Evolutionary conservation across 2,329 filamentous ascomycete species (phyloP), one percentile per base, ranked within the genome.

Genomic region (Xylariaceae sp.): DNA sequence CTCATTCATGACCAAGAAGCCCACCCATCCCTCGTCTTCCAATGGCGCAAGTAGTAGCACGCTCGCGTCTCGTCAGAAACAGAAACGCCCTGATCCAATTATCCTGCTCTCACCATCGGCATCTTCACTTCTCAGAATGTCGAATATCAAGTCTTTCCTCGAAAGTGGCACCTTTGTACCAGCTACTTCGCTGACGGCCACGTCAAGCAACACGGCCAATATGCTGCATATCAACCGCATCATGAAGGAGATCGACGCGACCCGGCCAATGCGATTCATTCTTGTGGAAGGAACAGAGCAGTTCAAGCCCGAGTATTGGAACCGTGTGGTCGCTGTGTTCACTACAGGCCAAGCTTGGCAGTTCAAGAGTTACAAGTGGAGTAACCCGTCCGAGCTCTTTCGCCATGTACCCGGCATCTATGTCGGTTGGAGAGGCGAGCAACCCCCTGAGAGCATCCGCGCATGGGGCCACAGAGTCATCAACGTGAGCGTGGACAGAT

Each of bases 251-350:
- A 82, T 94, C 65, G 86, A 90, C 70, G 78, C 88, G 2, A 77
- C 80, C 56, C 86, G 88, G 13, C 88, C 91, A 1, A 85, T 94
- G 70, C 90, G 92, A 51, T 99, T 99, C 79, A 95, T 97, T 71
- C 86, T 99, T 45, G 93, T 97, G 56, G 94, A 99, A 73, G 88
- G 88, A 15, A 89, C 92, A 0, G 88, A 95, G 71, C 89, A 94
- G 73, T 99, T 99, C 82, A 96, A 96, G 74, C 94, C 94, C 0
- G 92, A 97, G 72, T 97, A 97, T 79, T 99, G 94, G 94, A 88
- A 88, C 69, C 87, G 92, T 55, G 89, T 99, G 5, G 94, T 97
- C 1, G 94, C 90, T 10, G 92, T 99, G 59, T 97, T 99, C 77
- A 99, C 94, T 0, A 99, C 94, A 0, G 94, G 94, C 39, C 94